phyloP scores from a whole-genome alignment of 192 early-diverging fungal species.

The Entomortierella beljakovae region DNA sequence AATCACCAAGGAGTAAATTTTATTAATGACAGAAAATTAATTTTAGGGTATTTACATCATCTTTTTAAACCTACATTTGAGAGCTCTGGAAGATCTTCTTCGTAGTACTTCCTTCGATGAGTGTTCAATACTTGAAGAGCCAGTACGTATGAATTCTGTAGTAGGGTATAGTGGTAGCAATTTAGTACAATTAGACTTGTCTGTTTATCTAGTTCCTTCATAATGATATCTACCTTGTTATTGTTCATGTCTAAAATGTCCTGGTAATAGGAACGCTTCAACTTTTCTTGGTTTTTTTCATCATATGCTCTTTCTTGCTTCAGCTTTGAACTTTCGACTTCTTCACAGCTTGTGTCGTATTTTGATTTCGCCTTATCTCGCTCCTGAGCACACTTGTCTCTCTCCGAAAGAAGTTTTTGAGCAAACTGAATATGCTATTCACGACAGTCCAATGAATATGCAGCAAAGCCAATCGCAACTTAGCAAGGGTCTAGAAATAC shows the following conservation, averaged over 20 bases:
- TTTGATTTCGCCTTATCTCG: slow-evolving; percentile 48
- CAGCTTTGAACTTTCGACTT: slow-evolving; percentile 67
- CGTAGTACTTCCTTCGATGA: slow-evolving; percentile 69
- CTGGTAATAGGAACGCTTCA: slow-evolving; percentile 58
- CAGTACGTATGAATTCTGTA: slow-evolving; percentile 77
- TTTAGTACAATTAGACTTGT: too few relatives aligned
- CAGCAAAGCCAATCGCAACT: too few relatives aligned
- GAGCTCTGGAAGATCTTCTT: slow-evolving; percentile 70
- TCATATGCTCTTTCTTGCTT: slow-evolving; percentile 69
- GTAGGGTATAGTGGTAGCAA: background rate
- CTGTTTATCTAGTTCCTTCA: too few relatives aligned
- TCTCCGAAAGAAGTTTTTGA: slow-evolving; percentile 66
- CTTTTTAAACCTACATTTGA: slow-evolving; percentile 59
- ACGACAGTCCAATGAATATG: background rate
- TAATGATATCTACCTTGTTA: slow-evolving; percentile 56
- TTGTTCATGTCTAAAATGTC: slow-evolving; percentile 80
- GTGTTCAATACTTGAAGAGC: slow-evolving; percentile 72
- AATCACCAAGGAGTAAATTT: background rate
- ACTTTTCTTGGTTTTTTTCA: slow-evolving; percentile 68
- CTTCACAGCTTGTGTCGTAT: slow-evolving; percentile 75
- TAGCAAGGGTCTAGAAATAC: too few relatives aligned
- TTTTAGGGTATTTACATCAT: background rate
- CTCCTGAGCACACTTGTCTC: slow-evolving; percentile 71
- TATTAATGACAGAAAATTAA: background rate
- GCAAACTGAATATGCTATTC: slow-evolving; percentile 74